Evolutionary conservation across 2,329 filamentous ascomycete genomes (phyloP).

Genomic region (Anthostomella pinea): DNA sequence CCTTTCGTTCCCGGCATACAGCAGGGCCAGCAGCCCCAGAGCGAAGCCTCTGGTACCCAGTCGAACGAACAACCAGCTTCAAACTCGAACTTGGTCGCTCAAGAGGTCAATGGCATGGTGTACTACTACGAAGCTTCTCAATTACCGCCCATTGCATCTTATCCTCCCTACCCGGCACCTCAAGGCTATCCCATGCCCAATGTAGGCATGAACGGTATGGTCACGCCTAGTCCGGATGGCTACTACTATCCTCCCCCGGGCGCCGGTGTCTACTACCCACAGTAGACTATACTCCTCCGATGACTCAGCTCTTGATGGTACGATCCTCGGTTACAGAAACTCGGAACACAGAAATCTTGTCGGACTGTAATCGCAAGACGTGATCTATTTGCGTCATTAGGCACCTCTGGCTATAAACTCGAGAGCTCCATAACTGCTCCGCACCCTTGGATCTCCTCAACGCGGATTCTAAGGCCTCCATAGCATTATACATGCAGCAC

Average conservation of each 20-base stretch:
- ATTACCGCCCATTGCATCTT: constrained; percentile 52
- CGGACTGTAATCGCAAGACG: background rate
- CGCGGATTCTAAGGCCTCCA: constrained; percentile 6
- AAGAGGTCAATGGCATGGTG: constrained; percentile 93
- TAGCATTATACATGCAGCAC: constrained; percentile 6
- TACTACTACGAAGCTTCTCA: constrained; percentile 89
- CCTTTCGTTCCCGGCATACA: constrained; percentile 55
- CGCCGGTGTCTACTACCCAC: constrained; percentile 61
- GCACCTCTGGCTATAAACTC: constrained; percentile 10
- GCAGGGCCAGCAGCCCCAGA: constrained; percentile 40
- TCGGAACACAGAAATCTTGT: constrained; percentile 1
- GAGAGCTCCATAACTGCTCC: constrained; percentile 10
- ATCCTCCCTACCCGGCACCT: constrained; percentile 46
- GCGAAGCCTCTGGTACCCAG: constrained; percentile 35
- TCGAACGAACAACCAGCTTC: constrained; percentile 48
- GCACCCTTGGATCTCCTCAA: constrained; percentile 8
- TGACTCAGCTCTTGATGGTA: background rate
- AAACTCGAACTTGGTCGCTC: constrained; percentile 62
- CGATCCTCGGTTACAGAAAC: constrained; percentile 1
- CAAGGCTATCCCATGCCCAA: constrained; percentile 49
- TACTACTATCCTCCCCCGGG: constrained; percentile 64
- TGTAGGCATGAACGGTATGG: constrained; percentile 76
- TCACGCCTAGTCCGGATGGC: constrained; percentile 63
- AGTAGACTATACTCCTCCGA: constrained; percentile 39
- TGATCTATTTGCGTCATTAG: too few species aligned